These are phyloP conservation scores for Mallotus repandus DNA, from an alignment of 441 rosid genomes.

Conservation along the genomic window DNA sequence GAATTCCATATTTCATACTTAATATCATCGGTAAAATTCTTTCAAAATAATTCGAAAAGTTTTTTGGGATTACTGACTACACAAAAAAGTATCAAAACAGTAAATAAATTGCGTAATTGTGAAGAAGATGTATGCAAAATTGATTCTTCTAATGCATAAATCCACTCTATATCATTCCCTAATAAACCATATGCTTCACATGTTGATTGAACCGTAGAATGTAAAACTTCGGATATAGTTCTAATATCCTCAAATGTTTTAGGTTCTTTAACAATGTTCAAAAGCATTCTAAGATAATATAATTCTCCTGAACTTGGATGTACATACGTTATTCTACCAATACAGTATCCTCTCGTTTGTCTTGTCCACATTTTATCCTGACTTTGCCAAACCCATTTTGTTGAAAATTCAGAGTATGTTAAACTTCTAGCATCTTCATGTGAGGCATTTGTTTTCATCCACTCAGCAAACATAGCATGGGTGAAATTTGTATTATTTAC, in stretches of 20 bases:
- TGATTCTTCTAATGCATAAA: background rate
- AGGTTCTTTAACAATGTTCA: background rate
- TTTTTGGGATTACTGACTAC: background rate
- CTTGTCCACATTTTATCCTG: too few species aligned
- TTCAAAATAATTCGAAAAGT: background rate
- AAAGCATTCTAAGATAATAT: too few species aligned
- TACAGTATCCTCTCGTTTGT: too few species aligned
- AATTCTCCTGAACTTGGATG: background rate
- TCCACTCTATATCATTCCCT: background rate
- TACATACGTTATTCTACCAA: background rate
- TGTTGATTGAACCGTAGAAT: background rate
- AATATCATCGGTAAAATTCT: background rate
- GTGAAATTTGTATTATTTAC: too few species aligned
- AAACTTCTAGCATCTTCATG: too few species aligned
- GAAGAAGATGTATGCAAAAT: background rate
- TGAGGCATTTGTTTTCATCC: too few species aligned
- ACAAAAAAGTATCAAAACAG: background rate
- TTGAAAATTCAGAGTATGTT: too few species aligned
- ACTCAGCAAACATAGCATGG: too few species aligned
- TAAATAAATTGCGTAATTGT: background rate
- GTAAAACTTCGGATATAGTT: too few species aligned
- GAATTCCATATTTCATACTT: background rate
- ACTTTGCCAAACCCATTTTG: too few species aligned
- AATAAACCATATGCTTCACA: too few species aligned
- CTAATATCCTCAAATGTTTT: background rate